Percentiles rank a stretch among this genome's conserved stretches.
Conservation (phyloP, 805 yeast species). For the Saturnispora sanitii region DNA sequence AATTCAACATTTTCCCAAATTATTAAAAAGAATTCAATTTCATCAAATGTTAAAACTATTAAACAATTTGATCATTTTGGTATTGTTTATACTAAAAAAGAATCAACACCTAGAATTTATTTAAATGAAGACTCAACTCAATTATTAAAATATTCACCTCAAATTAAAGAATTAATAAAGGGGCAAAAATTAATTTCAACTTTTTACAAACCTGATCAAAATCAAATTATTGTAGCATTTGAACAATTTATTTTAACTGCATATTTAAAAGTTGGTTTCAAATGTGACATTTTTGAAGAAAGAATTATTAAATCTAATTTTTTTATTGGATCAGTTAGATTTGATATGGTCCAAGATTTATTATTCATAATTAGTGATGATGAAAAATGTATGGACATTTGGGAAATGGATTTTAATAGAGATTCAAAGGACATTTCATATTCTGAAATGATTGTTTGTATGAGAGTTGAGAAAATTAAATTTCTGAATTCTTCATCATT, state of each 20-base stretch:
- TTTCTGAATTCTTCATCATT: no score
- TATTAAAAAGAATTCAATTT: background rate
- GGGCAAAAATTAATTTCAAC: background rate
- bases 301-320: constrained; percentile 6
- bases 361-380: background rate
- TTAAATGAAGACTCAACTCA: background rate
- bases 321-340: background rate
- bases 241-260: constrained; percentile 2
- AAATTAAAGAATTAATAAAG: background rate
- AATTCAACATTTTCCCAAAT: background rate
- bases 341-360: constrained; percentile 1
- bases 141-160: background rate
- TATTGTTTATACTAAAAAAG: constrained; percentile 2
- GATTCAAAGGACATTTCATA: constrained; percentile 6
- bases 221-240: constrained; percentile 4
- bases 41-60: background rate
- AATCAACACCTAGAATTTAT: constrained; percentile 1
- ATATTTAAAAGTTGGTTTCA: constrained; percentile 1
- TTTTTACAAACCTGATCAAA: constrained; percentile 6
- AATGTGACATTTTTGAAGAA: constrained; percentile 9
- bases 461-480: constrained; percentile 1
- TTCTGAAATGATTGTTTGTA: constrained; percentile 2
- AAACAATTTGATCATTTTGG: constrained; percentile 3
- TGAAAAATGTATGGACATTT: constrained; percentile 1
- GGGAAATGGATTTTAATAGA: constrained; percentile 8